phyloP scores from a whole-genome alignment of 192 early-diverging fungal species.

The Coemansia sp. region DNA sequence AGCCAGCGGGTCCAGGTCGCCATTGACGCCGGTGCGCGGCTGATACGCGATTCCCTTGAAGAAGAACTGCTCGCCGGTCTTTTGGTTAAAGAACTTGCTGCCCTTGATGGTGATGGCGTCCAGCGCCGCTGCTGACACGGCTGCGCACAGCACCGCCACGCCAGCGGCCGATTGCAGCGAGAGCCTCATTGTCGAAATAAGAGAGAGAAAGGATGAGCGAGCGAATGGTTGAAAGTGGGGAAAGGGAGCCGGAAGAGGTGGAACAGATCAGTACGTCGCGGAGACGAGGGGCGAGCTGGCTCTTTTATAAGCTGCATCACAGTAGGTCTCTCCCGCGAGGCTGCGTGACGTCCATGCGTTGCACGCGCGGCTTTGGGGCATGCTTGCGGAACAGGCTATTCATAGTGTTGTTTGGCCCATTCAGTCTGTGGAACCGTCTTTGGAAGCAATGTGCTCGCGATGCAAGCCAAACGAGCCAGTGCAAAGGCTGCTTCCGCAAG shows the following conservation, averaged over 20 bases:
- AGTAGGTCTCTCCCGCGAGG: background rate
- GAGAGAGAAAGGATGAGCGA: background rate
- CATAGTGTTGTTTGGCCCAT: background rate
- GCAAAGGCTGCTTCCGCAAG: too few species aligned
- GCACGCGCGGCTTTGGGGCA: background rate
- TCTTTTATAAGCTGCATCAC: too few species aligned
- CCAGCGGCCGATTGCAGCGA: slow-evolving; percentile 13
- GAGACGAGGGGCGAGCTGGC: background rate
- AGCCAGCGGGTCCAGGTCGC: slow-evolving; percentile 56
- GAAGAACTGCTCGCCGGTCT: slow-evolving; percentile 68
- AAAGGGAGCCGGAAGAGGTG: background rate
- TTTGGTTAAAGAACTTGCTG: slow-evolving; percentile 64
- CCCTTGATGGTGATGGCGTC: slow-evolving; percentile 67
- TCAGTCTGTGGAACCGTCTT: background rate
- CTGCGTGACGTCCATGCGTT: background rate
- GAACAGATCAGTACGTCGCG: background rate
- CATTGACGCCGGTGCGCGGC: slow-evolving; percentile 49
- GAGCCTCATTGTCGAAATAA: slow-evolving; percentile 14
- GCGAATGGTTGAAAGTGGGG: background rate
- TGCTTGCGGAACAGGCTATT: background rate
- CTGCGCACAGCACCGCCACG: slow-evolving; percentile 19
- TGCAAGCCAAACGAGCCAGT: background rate
- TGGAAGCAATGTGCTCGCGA: background rate
- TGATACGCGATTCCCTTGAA: slow-evolving; percentile 74
- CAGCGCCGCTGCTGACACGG: slow-evolving; percentile 35